Evolutionary conservation across 495 filamentous ascomycete species (phyloP).

Genomic region (Choiromyces venosus): DNA sequence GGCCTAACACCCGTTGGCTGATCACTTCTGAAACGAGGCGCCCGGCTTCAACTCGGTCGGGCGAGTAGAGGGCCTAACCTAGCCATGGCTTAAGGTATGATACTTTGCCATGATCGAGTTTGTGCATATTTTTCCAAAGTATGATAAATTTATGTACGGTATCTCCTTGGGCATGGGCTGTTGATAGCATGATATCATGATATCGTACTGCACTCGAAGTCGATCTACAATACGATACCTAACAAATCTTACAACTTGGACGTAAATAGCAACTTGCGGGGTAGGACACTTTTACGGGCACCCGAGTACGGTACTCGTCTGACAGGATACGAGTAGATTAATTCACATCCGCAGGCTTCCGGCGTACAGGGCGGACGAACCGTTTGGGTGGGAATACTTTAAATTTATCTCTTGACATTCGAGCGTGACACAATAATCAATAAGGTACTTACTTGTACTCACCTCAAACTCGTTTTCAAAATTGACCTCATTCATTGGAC

Average conservation of each 20-base stretch:
- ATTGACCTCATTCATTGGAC: too few species aligned
- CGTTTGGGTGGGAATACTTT: background rate
- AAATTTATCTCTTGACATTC: background rate
- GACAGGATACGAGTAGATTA: background rate
- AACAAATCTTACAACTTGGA: too few species aligned
- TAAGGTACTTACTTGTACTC: background rate
- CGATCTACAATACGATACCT: too few species aligned
- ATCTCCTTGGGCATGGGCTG: background rate
- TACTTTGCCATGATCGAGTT: background rate
- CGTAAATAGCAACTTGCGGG: too few species aligned
- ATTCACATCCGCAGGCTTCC: background rate
- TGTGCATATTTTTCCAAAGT: background rate
- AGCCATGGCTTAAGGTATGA: too few species aligned
- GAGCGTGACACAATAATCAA: background rate
- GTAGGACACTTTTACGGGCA: background rate
- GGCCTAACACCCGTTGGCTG: too few species aligned
- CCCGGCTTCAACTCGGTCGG: too few species aligned
- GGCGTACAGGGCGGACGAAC: background rate
- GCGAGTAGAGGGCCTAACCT: too few species aligned
- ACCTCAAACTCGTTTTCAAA: too few species aligned
- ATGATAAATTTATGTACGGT: too few species aligned
- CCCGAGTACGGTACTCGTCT: background rate
- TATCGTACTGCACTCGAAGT: background rate
- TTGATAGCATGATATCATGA: background rate
- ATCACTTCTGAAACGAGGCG: too few species aligned